phyloP scores from a whole-genome alignment of 129 eudicot species.

The Erigeron canadensis region DNA sequence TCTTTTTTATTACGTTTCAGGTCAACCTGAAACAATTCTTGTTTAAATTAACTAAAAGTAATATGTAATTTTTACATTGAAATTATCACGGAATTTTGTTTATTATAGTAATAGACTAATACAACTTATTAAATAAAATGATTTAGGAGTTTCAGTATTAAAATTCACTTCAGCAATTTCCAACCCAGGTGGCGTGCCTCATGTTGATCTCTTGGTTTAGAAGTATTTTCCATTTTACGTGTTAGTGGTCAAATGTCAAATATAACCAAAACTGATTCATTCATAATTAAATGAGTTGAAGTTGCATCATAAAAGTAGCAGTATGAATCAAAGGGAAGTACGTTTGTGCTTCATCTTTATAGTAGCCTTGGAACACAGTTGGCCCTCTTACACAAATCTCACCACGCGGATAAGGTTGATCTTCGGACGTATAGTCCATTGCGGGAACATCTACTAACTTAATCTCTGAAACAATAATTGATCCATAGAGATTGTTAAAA shows the following conservation, averaged over 20 bases:
- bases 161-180: too few relatives aligned
- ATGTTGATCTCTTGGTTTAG: too few relatives aligned
- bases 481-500: neutral
- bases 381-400: conserved; percentile 3
- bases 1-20: too few relatives aligned
- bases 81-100: too few relatives aligned
- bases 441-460: conserved; percentile 1
- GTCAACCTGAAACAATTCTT: too few relatives aligned
- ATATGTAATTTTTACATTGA: too few relatives aligned
- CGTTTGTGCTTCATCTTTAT: conserved; percentile 1
- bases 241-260: neutral
- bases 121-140: too few relatives aligned
- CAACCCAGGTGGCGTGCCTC: too few relatives aligned
- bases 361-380: conserved; percentile 5
- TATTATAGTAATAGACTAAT: too few relatives aligned
- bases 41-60: too few relatives aligned
- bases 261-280: neutral
- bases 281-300: neutral
- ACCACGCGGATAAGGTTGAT: neutral
- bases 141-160: too few relatives aligned
- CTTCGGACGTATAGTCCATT: neutral
- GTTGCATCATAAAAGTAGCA: neutral
- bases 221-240: conserved; percentile 10
- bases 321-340: neutral
- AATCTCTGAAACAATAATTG: neutral